A percentile compares a stretch with the other conserved stretches of the same genome.
These are phyloP conservation scores for Spinellus fusiger DNA, from an alignment of 192 early-diverging fungal species.

Conservation along the genomic window DNA sequence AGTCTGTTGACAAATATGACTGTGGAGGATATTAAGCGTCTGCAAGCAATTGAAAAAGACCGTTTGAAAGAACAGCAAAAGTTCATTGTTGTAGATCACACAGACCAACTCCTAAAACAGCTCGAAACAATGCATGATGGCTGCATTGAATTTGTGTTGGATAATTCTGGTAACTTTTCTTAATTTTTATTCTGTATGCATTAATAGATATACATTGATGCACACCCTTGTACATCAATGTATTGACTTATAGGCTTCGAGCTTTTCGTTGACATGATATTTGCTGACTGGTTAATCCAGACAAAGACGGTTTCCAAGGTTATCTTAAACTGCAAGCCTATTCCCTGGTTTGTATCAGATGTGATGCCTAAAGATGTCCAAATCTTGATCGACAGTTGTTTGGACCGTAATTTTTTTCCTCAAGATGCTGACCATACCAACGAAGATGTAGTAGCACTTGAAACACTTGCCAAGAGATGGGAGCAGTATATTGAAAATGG, in stretches of 20 bases:
- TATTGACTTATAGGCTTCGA: slow-evolving; percentile 65
- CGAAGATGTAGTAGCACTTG: slow-evolving; percentile 36
- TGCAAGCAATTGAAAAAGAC: slow-evolving; percentile 46
- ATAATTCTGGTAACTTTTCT: slow-evolving; percentile 66
- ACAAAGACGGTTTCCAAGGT: slow-evolving; percentile 57
- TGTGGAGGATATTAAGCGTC: slow-evolving; percentile 58
- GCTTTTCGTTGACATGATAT: slow-evolving; percentile 78
- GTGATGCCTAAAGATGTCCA: slow-evolving; percentile 79
- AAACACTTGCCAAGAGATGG: slow-evolving; percentile 58
- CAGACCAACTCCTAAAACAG: slow-evolving; percentile 55
- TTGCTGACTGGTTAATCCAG: slow-evolving; percentile 80
- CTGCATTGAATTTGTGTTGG: slow-evolving; percentile 80
- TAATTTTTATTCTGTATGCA: not conserved
- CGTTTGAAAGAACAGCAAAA: slow-evolving; percentile 42
- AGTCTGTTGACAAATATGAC: slow-evolving; percentile 70
- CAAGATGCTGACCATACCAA: slow-evolving; percentile 14
- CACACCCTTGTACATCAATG: not conserved
- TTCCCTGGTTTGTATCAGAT: slow-evolving; percentile 98
- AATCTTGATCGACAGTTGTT: slow-evolving; percentile 48
- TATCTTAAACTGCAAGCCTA: slow-evolving; percentile 79
- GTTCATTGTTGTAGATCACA: slow-evolving; percentile 72
- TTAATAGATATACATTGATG: not conserved
- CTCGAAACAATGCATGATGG: slow-evolving; percentile 43
- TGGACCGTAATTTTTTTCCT: slow-evolving; percentile 33
- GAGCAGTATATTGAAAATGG: slow-evolving; percentile 53